Evolutionary conservation across 2,329 filamentous ascomycete species (phyloP).

Genomic region (Penicillium sp.): DNA sequence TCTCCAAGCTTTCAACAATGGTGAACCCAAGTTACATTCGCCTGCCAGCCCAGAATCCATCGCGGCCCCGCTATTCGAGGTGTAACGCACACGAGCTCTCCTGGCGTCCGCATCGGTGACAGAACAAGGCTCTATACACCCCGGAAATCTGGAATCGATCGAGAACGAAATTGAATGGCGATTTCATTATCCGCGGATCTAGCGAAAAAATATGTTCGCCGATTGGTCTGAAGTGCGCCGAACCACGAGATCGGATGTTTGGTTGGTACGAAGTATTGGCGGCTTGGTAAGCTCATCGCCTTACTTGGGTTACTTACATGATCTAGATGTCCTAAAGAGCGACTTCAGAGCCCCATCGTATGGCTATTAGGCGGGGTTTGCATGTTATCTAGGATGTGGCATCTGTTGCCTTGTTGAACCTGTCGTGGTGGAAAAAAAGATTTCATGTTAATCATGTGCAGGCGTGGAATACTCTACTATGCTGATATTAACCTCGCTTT

Average conservation of each 20-base stretch:
- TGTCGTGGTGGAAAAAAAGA: background rate
- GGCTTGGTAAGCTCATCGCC: background rate
- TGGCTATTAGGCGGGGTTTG: fast-evolving
- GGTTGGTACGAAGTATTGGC: background rate
- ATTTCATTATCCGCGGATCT: conserved; percentile 12
- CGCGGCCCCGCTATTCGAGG: background rate
- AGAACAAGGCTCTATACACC: conserved; percentile 1
- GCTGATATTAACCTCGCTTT: background rate
- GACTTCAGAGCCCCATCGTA: background rate
- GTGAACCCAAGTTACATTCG: background rate
- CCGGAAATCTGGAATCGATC: conserved; percentile 1
- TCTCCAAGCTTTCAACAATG: background rate
- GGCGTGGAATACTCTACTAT: background rate
- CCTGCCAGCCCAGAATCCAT: background rate
- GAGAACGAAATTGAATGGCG: background rate
- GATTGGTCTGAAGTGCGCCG: conserved; percentile 3
- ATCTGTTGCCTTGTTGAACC: background rate
- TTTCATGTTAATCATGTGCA: background rate
- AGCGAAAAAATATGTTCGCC: background rate
- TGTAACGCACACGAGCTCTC: background rate
- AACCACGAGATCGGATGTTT: background rate
- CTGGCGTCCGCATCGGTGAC: no score
- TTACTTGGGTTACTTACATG: background rate
- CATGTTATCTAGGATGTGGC: background rate
- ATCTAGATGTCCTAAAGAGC: background rate